Base-by-base conservation (phyloP, 768 basidiomycete species). In the Asterophora parasitica region DNA sequence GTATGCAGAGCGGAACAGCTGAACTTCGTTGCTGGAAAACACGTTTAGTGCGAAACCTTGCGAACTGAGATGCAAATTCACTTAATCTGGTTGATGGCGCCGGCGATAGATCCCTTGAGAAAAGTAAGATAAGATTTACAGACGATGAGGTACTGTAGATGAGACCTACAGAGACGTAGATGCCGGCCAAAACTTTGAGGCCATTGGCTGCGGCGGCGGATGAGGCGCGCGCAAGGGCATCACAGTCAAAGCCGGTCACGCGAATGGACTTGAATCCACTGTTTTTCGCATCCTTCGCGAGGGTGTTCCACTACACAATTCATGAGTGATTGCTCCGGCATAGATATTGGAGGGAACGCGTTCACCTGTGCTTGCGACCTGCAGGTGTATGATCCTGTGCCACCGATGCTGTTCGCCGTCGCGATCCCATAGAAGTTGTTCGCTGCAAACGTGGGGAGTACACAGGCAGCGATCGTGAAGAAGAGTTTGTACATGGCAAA, bases 211-310 rank as follows among this genome's bases (percentile, higher is more conserved):
- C 61, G 17, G 67, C 65, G 2, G 70, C 67, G 27, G 62, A 54
- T 4, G 70, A 70, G 13, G 68, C 68, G 20, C 58, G 34, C 19
- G 64, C 61, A 16, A 72, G 48, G 7, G 70, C 67, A 44, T 66
- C 56, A 46, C 68, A 70, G 42, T 72, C 69, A 44, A 70, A 67
- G 11, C 65, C 69, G 12, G 59, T 44, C 33, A 72, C 62, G 13
- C 67, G 63, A 43, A 70, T 62, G 4, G 70, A 55, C 9, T 53
- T 57, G 56, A 71, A 70, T 4, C 68, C 69, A 31, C 58, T 43
- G 30, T 48, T 50, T 40, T 56, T 64, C 2, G 69, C 63, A 37
- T 62, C 54, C 7, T 50, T 58, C 8, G 66, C 69, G 23, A 71
- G 36, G 2, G 46, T 33, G 44, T 67, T 69, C 69, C 69, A 71